A percentile compares a stretch with the other conserved stretches of the same genome.
phyloP scores from a whole-genome alignment of 208 protist genomes.

The Balamuthia mandrillaris region DNA sequence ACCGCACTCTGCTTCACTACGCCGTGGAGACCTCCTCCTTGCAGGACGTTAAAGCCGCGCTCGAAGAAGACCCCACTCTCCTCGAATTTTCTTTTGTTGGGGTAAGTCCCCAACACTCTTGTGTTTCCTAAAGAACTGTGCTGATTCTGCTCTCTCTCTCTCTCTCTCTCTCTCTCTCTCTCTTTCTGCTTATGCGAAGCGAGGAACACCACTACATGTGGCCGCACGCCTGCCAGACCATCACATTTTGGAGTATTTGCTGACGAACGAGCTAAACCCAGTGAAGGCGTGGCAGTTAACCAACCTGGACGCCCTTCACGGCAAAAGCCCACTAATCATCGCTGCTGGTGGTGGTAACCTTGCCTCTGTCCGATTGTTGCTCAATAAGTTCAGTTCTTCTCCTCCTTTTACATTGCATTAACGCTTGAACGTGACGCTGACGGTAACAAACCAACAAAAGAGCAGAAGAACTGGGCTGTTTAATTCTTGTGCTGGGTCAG shows the following conservation, averaged over 20 bases:
- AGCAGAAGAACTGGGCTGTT: neutral
- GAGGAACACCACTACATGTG: neutral
- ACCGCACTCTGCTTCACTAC: neutral
- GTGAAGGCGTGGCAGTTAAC: neutral
- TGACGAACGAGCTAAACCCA: neutral
- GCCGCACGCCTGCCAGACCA: neutral
- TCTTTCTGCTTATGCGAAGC: neutral
- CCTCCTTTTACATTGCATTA: neutral
- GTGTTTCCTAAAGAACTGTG: neutral
- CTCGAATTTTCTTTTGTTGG: neutral
- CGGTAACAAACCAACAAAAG: neutral
- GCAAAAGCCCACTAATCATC: neutral
- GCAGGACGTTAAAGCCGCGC: neutral
- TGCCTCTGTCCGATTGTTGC: neutral
- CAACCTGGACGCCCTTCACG: neutral
- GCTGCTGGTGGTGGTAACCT: neutral
- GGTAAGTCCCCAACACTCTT: neutral
- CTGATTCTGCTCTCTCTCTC: neutral
- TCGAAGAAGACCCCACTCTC: neutral
- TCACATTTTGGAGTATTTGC: neutral
- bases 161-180: neutral
- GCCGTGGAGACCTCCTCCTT: neutral
- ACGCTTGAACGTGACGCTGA: neutral
- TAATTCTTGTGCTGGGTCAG: neutral
- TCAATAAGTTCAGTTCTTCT: neutral